Evolutionary conservation across 352 stramenopile species (phyloP).

Genomic region (Phytophthora cactorum): DNA sequence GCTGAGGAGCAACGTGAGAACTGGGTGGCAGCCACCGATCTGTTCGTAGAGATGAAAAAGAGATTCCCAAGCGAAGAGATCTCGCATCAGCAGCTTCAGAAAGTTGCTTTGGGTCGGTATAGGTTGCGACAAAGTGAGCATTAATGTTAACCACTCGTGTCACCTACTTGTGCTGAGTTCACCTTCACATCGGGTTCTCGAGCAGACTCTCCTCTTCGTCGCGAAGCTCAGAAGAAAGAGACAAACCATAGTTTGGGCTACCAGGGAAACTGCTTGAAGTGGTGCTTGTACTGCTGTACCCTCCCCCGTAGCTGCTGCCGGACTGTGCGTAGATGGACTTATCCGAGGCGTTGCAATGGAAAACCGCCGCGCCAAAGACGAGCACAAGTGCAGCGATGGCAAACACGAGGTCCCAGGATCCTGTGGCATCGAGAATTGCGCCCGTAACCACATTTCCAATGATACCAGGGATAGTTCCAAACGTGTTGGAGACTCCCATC

Average conservation of each 20-base stretch:
- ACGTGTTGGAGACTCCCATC: slow-evolving; percentile 90
- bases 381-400: slow-evolving; percentile 75
- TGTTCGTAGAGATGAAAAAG: slow-evolving; percentile 82
- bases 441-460: slow-evolving; percentile 87
- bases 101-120: slow-evolving; percentile 74
- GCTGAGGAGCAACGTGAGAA: slow-evolving; percentile 68
- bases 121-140: slow-evolving; percentile 41
- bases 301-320: slow-evolving; percentile 20
- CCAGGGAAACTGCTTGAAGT: slow-evolving; percentile 39
- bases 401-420: slow-evolving; percentile 87
- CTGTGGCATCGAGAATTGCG: slow-evolving; percentile 72
- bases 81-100: slow-evolving; percentile 48
- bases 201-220: slow-evolving; percentile 67
- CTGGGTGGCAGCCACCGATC: slow-evolving; percentile 68
- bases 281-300: slow-evolving; percentile 36
- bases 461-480: slow-evolving; percentile 85
- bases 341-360: slow-evolving; percentile 82
- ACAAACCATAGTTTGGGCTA: slow-evolving; percentile 41
- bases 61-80: slow-evolving; percentile 62
- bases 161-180: neutral
- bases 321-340: slow-evolving; percentile 64
- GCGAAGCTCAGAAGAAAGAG: slow-evolving; percentile 39
- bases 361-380: slow-evolving; percentile 73
- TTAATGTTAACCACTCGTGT: slow-evolving; percentile 17
- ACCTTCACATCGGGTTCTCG: slow-evolving; percentile 42